Evolutionary conservation across 345 rosid species (phyloP).

Genomic region (Turnera subulata): DNA sequence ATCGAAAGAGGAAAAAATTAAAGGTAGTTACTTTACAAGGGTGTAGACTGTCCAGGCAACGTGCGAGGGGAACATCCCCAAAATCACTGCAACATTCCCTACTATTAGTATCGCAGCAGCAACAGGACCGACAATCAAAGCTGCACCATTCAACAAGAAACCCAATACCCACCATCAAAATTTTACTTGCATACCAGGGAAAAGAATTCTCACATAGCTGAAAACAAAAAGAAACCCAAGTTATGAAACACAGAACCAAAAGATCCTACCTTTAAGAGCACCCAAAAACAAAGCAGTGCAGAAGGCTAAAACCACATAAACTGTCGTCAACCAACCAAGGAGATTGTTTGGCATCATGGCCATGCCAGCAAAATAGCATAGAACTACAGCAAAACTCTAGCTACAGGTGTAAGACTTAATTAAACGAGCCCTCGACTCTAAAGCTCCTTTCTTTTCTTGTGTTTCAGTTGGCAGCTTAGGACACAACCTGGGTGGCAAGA

Average conservation of each 20-base stretch:
- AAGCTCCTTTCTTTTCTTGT: not conserved
- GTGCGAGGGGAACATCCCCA: slow-evolving; percentile 66
- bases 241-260: not conserved
- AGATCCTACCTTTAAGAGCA: slow-evolving; percentile 58
- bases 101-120: slow-evolving; percentile 56
- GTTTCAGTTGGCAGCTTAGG: not conserved
- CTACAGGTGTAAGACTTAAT: not conserved
- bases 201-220: not conserved
- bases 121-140: slow-evolving; percentile 66
- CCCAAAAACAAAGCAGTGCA: slow-evolving; percentile 68
- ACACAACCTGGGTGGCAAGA: not conserved
- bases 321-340: slow-evolving; percentile 32
- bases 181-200: no score
- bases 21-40: slow-evolving; percentile 44
- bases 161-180: slow-evolving; percentile 10
- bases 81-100: slow-evolving; percentile 73
- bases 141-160: slow-evolving; percentile 34
- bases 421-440: no score
- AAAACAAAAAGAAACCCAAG: not conserved
- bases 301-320: slow-evolving; percentile 59
- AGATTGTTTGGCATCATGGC: slow-evolving; percentile 25
- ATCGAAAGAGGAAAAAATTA: not conserved
- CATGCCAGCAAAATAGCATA: slow-evolving; percentile 10
- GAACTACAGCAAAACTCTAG: not conserved
- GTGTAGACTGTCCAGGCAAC: slow-evolving; percentile 62